Base-by-base conservation (phyloP, 2,329 filamentous ascomycete genomes). In the Aspergillus novofumigatus region DNA sequence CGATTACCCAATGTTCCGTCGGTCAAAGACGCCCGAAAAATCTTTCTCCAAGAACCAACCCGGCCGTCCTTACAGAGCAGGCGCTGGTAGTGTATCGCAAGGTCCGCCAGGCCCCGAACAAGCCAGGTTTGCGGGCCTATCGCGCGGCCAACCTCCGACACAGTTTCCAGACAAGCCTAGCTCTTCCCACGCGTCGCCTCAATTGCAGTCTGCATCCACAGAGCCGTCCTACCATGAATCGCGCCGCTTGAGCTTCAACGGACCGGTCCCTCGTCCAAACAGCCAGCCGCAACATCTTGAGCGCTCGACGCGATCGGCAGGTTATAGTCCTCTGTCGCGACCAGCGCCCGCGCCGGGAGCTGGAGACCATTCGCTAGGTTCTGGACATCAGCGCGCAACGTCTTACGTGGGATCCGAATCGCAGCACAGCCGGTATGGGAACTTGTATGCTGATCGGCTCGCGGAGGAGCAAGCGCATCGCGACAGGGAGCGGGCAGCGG, bases 21-120 rank as follows among this genome's bases (percentile, higher is more conserved):
- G 88, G 59, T 88, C 88, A 2, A 86, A 89, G 57, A 91, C 88
- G 0, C 89, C 89, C n/a, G 88, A 91, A 48, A 85, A 86, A 59
- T 78, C 81, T 49, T 80, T 55, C 84, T 85, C 74, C 79, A 85
- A 71, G 62, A 65, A 65, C 8, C 67, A 68, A 44, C 59, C 66
- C 6, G 63, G 66, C 17, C 70, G 74, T 11, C 65, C 70, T 2
- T 76, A 75, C 49, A 68, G 73, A 45, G 73, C 75, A 29, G 69
- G 69, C 42, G 76, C 75, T 0, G 71, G 72, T 9, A 69, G 70
- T 11, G 64, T 67, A 14, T 62, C 68, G 1, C 62, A 66, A 50
- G 49, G 65, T 1, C 44, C 44, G 6, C 45, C 64, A 10, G 60
- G 62, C 4, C 52, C 62, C 2, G 74, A 77, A 14, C 68, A 71